Conservation (phyloP, 805 yeast genomes). For the Nematodospora valgi region DNA sequence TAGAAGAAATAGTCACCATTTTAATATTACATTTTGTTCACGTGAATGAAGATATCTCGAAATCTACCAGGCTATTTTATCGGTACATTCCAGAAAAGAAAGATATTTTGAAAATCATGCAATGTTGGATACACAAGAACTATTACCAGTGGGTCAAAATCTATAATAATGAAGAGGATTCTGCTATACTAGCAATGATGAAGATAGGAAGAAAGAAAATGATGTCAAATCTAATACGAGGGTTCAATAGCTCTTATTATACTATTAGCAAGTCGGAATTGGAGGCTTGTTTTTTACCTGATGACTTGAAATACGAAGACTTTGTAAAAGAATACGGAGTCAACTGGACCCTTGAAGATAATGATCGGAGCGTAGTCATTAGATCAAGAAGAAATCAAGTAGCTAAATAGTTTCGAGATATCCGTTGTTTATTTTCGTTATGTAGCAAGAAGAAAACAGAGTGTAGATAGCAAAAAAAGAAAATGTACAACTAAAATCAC, state of each 20-base stretch:
- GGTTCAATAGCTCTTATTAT: no score
- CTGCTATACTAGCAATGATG: slow-evolving; percentile 36
- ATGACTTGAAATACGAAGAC: not conserved
- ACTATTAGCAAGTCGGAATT: not conserved
- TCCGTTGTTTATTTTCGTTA: no score
- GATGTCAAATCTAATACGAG: no score
- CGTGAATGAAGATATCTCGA: slow-evolving; percentile 28
- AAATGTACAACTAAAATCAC: no score
- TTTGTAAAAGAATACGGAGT: not conserved
- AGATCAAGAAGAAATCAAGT: not conserved
- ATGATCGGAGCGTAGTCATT: not conserved
- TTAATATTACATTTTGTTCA: slow-evolving; percentile 46
- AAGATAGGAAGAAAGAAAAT: slow-evolving; percentile 34
- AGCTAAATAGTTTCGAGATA: no score
- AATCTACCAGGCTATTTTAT: slow-evolving; percentile 29
- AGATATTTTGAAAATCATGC: slow-evolving; percentile 15
- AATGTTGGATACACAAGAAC: slow-evolving; percentile 28
- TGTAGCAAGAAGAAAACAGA: no score
- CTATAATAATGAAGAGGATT: slow-evolving; percentile 32
- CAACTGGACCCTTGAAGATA: not conserved
- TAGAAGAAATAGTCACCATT: slow-evolving; percentile 38
- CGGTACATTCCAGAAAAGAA: slow-evolving; percentile 18
- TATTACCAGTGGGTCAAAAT: slow-evolving; percentile 26
- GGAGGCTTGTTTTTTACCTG: not conserved
- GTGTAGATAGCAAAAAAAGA: no score